Base-by-base conservation (phyloP, 352 stramenopile genomes). In the Peronosclerospora sorghi region DNA sequence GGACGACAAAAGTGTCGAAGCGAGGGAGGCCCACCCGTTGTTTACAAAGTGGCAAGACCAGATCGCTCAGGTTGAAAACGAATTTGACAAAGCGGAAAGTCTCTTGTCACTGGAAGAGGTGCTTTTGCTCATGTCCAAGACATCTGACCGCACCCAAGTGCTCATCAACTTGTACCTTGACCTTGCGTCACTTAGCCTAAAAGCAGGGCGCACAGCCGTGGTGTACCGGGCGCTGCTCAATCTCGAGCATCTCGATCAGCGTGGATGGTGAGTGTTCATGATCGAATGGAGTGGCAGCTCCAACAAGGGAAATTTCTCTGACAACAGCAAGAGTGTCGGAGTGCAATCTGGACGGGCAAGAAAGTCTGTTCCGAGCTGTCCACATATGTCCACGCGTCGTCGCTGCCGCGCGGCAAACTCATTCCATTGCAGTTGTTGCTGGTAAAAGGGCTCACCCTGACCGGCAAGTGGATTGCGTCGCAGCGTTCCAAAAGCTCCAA, bases 381-480 rank as follows among this genome's bases (percentile, higher is more conserved):
- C 7, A 17, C n/a, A n/a, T n/a, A n/a, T n/a, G n/a, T n/a, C n/a
- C n/a, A n/a, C n/a, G n/a, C n/a, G n/a, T n/a, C 9, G 30, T 43
- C 48, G 21, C 41, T 79, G 28, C 41, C 37, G 30, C 26, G 15
- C 9, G 23, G 26, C 13, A 38, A 62, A 17, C 23, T 23, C 2
- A 56, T 24, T 8, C 46, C 57, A 14, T 51, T 90, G 17, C 54
- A 70, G 36, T 64, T 87, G 36, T 39, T 87, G 4, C 73, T 73
- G 15, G 68, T 86, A 2, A 56, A 71, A 19, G 69, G 70, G 4
- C 46, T 94, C 18, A 87, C 77, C 2, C 65, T 76, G 6, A 95
- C 86, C 32, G 90, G 92, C 12, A 83, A 86, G 35, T 98, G 92
- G 93, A 85, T 97, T 54, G 82, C 84, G 14, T 84, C 86, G 43